Percentiles rank a stretch among this genome's conserved stretches.
Conservation (phyloP, 352 stramenopile genomes). For the Globisporangium irregulare region DNA sequence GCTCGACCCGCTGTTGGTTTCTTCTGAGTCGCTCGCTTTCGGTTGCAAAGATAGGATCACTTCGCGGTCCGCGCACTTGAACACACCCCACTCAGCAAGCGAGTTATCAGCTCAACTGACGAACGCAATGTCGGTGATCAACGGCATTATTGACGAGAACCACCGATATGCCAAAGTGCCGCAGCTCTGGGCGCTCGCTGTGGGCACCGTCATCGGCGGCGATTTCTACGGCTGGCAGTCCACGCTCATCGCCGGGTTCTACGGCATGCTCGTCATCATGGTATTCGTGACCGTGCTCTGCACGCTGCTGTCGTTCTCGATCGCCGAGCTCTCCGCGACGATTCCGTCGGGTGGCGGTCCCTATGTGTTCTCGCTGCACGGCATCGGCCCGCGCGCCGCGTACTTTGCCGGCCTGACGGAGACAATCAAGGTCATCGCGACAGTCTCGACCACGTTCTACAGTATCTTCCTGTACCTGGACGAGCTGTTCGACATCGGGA, state of each 20-base stretch:
- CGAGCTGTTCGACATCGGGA: constrained; percentile 39
- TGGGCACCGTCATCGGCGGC: constrained; percentile 64
- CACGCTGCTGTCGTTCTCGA: constrained; percentile 65
- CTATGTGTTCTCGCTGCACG: constrained; percentile 67
- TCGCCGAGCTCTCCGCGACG: constrained; percentile 63
- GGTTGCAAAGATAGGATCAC: constrained; percentile 15
- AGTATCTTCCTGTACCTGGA: constrained; percentile 63
- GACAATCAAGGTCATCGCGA: constrained; percentile 58
- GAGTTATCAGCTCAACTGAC: background rate
- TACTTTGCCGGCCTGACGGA: constrained; percentile 70
- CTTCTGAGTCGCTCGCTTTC: background rate
- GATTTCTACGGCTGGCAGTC: constrained; percentile 78
- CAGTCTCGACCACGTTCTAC: constrained; percentile 41
- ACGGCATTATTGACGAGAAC: constrained; percentile 1
- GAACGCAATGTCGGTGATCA: constrained; percentile 1
- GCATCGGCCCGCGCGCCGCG: constrained; percentile 42
- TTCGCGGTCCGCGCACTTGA: constrained; percentile 21
- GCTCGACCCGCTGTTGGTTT: background rate
- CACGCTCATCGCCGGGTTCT: constrained; percentile 57
- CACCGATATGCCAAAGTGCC: constrained; percentile 60
- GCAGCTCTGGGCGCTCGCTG: constrained; percentile 65
- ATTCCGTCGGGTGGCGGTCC: constrained; percentile 58
- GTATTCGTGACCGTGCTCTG: constrained; percentile 65
- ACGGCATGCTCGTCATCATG: constrained; percentile 58
- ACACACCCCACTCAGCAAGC: background rate